Base-by-base conservation (phyloP, 257 asterid species). In the Plectranthus barbatus region DNA sequence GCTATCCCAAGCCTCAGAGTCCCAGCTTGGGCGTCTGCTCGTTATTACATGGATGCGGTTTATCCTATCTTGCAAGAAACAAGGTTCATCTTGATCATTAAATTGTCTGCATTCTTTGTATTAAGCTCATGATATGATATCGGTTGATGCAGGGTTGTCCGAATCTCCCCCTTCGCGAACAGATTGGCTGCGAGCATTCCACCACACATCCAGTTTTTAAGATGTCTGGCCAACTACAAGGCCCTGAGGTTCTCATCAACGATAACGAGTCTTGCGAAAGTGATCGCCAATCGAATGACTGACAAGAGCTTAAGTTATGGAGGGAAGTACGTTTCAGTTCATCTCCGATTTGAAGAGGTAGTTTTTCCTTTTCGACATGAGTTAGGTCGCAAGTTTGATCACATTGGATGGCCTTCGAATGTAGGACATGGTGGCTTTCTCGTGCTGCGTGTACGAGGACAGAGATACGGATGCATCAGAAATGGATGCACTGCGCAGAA, bases 391-490 rank as follows among this genome's bases (percentile, higher is more conserved):
- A 37, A 14, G 31, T 19, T 26, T 62, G 20, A 37, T 21, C 9
- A 42, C 23, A 56, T 42, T 6, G 44, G 51, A 2, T 64, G 56
- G 62, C 68, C 55, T 70, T 49, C 29, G 24, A 39, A 33, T 67
- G 57, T 47, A 89, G 97, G 97, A 89, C 72, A 89, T 89, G 97
- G 95, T 90, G 74, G 97, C 97, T 31, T 90, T 90, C 69, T 90
- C 97, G 1, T 85, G 97, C 63, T 90, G 95, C 34, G 70, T 68
- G 51, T 90, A 85, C 57, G 95, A 87, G 24, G 92, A 90, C 21
- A 92, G 94, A 50, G 81, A 68, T 72, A 23, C 55, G 6, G 95
- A 90, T 73, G 83, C 69, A 74, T 67, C 67, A 11, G 88, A 90
- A 72, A 81, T 87, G 91, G 90, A 84, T 64, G 75, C 78, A 10